These are phyloP conservation scores for Fusarium praegraminearum DNA, from an alignment of 2,329 filamentous ascomycete genomes.

Conservation along the genomic window DNA sequence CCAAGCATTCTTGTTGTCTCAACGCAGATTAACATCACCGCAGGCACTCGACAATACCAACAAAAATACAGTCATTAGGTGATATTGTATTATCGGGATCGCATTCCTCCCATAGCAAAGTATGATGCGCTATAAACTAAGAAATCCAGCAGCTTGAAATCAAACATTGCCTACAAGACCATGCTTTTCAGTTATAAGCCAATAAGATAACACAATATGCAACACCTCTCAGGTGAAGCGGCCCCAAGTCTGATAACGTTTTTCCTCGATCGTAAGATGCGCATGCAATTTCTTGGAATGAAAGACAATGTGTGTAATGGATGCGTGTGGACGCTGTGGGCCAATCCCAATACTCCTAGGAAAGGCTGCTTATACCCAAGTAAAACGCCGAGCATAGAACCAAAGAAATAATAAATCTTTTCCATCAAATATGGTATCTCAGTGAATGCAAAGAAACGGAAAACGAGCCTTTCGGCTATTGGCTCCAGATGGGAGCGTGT, in stretches of 20 bases:
- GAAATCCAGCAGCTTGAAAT: slow-evolving; percentile 7
- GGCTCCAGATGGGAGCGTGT: slow-evolving; percentile 68
- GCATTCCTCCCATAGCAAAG: background rate
- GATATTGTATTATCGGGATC: slow-evolving; percentile 13
- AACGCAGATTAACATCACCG: background rate
- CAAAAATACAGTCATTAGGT: slow-evolving; percentile 5
- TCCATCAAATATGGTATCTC: slow-evolving; percentile 41
- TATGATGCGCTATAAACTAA: slow-evolving; percentile 9
- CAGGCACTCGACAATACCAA: background rate
- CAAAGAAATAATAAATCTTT: slow-evolving; percentile 20
- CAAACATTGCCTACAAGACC: slow-evolving; percentile 5
- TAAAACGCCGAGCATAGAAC: slow-evolving; percentile 32
- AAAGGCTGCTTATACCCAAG: slow-evolving; percentile 34
- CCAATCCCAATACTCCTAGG: slow-evolving; percentile 18
- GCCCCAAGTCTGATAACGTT: slow-evolving; percentile 20
- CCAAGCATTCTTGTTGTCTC: background rate
- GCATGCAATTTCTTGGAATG: slow-evolving; percentile 28
- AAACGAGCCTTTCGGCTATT: slow-evolving; percentile 14
- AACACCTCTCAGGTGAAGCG: background rate
- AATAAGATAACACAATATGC: slow-evolving; percentile 12
- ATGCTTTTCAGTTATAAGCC: slow-evolving; percentile 23
- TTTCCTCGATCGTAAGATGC: slow-evolving; percentile 14
- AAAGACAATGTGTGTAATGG: slow-evolving; percentile 30
- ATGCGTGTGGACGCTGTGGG: slow-evolving; percentile 43
- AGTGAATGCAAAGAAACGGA: slow-evolving; percentile 16